phyloP scores from a whole-genome alignment of 257 asterid species.

The Rauvolfia tetraphylla region DNA sequence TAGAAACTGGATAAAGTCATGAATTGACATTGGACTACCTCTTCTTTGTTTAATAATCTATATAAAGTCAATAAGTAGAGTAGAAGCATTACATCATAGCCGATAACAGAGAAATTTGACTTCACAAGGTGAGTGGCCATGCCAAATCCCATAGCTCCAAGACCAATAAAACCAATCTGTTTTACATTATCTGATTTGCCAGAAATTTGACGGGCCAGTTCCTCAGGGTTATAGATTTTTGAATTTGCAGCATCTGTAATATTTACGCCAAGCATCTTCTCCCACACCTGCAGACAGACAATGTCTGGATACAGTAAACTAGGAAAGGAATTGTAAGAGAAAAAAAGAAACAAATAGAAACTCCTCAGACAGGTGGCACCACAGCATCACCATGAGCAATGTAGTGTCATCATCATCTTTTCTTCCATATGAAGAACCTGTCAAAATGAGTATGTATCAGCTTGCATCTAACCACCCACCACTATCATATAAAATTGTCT shows the following conservation, averaged over 20 bases:
- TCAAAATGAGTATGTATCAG: conserved; percentile 16
- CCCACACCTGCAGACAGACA: conserved; percentile 66
- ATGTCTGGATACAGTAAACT: conserved; percentile 18
- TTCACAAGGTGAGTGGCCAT: conserved; percentile 94
- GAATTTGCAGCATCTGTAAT: conserved; percentile 62
- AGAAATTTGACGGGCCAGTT: conserved; percentile 53
- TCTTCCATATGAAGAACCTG: conserved; percentile 60
- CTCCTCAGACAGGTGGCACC: conserved; percentile 14
- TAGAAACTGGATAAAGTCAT: not conserved
- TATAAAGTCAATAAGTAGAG: conserved; percentile 6
- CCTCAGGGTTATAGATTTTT: conserved; percentile 69
- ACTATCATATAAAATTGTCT: not conserved
- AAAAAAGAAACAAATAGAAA: conserved; percentile 17
- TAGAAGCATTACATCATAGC: conserved; percentile 73
- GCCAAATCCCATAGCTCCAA: conserved; percentile 99
- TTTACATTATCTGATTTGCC: conserved; percentile 56
- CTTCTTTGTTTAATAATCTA: not conserved
- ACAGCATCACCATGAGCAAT: conserved; percentile 49
- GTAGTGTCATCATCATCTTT: conserved; percentile 41
- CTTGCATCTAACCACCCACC: conserved; percentile 13
- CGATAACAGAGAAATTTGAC: conserved; percentile 69
- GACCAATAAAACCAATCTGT: conserved; percentile 87
- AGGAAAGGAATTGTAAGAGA: not conserved
- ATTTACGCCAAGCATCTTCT: conserved; percentile 67
- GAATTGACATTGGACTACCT: not conserved